Evolutionary conservation across 2,329 filamentous ascomycete genomes (phyloP), one percentile per base, ranked within the genome.

Genomic region (Arthrinium phaeospermum): DNA sequence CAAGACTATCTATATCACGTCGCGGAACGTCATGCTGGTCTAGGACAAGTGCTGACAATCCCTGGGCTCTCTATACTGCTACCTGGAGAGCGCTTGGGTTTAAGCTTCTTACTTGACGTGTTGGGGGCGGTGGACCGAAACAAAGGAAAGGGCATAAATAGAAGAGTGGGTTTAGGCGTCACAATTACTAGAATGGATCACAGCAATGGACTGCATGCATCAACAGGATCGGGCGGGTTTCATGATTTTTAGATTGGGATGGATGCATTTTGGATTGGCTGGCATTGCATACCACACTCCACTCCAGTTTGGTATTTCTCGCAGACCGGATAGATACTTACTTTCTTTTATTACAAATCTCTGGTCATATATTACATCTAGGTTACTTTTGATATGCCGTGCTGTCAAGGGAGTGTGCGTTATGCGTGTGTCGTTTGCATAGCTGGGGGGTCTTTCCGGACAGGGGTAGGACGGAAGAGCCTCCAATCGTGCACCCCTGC

Each of bases 21-120:
- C 77, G 13, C 72, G 73, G 24, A 78, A 75, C 68, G 67, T 77
- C n/a, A 77, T 77, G 74, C 71, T 78, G 30, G 75, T 78, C n/a
- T 78, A 64, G 37, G 24, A 27, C 4, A 8, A 34, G 1, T 57
- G 27, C 51, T 57, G 27, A 57, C 51, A 4, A 24, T 4, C 5
- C n/a, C 4, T 16, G 51, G 24, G 24, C 8, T 41, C 37, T 2
- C 10, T 41, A 41, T 16, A 45, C 44, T 45, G 44, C 16, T 45
- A 14, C 16, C 44, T 16, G 44, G 13, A 19, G 19, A 47, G 16
- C 19, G 16, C 8, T 7, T 4, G 45, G 45, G 22, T 7, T 5
- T 19, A 34, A 57, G 7, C 14, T 34, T 61, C 16, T 61, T n/a
- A 34, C 16, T 34, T n/a, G 30, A 2, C 4, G 12, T 1, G 4